Evolutionary conservation across 2,329 filamentous ascomycete species (phyloP).

Genomic region (Phyllosticta citrichinensis): DNA sequence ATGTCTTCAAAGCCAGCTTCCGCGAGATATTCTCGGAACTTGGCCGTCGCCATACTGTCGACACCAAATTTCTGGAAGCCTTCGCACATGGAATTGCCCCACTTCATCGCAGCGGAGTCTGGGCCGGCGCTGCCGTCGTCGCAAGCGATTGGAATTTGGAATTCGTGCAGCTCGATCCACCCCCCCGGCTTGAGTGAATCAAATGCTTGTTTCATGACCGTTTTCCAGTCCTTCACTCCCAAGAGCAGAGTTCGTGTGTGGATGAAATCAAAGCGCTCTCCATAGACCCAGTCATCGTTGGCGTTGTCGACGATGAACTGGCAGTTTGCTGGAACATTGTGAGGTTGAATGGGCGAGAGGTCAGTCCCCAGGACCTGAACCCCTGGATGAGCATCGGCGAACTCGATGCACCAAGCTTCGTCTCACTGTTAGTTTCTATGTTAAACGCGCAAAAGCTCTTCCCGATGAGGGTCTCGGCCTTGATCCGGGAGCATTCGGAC

Average conservation of each 20-base stretch:
- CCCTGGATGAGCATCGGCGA: constrained; percentile 16
- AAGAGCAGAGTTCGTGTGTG: constrained; percentile 40
- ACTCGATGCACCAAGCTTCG: constrained; percentile 10
- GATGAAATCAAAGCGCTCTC: constrained; percentile 47
- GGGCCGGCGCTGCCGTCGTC: constrained; percentile 15
- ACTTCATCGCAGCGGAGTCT: constrained; percentile 13
- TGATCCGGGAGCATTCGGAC: not conserved
- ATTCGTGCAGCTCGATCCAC: constrained; percentile 41
- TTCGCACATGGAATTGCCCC: constrained; percentile 22
- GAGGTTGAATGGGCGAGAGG: constrained; percentile 23
- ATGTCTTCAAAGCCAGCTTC: constrained; percentile 37
- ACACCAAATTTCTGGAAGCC: constrained; percentile 31
- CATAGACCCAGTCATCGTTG: constrained; percentile 43
- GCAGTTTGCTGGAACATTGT: constrained; percentile 18
- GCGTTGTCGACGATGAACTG: constrained; percentile 20
- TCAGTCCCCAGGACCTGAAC: constrained; percentile 16
- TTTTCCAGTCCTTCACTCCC: constrained; percentile 42
- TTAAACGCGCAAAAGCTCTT: not conserved
- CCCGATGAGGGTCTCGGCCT: too few species aligned
- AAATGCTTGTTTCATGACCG: constrained; percentile 32
- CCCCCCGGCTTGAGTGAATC: constrained; percentile 36
- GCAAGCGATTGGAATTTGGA: constrained; percentile 16
- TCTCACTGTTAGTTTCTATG: not conserved
- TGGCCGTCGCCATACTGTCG: constrained; percentile 29
- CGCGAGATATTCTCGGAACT: constrained; percentile 30